phyloP scores from a whole-genome alignment of 1,284 basidiomycete species.

The Athelia sp. region DNA sequence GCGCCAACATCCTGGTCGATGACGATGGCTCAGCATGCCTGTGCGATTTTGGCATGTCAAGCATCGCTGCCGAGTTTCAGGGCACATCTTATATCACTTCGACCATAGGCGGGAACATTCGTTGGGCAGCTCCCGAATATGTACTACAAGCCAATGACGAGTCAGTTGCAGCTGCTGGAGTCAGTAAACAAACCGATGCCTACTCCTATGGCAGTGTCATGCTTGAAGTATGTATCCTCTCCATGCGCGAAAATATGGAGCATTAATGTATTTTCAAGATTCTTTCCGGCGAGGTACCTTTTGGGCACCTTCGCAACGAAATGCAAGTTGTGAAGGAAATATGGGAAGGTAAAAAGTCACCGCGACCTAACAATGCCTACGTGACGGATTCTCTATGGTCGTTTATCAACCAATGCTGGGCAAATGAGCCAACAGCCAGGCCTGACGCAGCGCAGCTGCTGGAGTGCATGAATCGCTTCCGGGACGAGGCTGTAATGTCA shows the following conservation, averaged over 20 bases:
- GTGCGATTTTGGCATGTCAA: conserved; percentile 33
- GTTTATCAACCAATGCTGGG: background rate
- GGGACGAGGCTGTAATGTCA: background rate
- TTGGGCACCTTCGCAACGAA: background rate
- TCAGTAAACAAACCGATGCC: conserved; percentile 17
- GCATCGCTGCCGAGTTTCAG: conserved; percentile 25
- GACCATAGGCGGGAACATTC: conserved; percentile 24
- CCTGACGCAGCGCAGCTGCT: background rate
- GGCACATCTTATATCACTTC: conserved; percentile 24
- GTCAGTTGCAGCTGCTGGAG: conserved; percentile 5
- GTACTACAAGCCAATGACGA: conserved; percentile 9
- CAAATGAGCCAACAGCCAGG: background rate
- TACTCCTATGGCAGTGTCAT: conserved; percentile 23
- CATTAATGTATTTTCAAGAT: background rate
- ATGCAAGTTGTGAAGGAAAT: background rate
- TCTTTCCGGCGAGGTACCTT: background rate
- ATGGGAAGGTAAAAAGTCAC: background rate
- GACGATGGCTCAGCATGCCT: conserved; percentile 19
- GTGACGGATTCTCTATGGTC: background rate
- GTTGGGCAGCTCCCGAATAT: conserved; percentile 27
- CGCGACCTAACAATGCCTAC: background rate
- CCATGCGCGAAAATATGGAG: background rate
- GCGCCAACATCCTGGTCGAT: conserved; percentile 28
- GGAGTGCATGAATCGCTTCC: conserved; percentile 8
- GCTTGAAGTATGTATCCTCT: conserved; percentile 14